Percentiles rank a stretch among this genome's conserved stretches.
phyloP scores from a whole-genome alignment of 1,284 basidiomycete species.

The Bondarzewia mesenterica region DNA sequence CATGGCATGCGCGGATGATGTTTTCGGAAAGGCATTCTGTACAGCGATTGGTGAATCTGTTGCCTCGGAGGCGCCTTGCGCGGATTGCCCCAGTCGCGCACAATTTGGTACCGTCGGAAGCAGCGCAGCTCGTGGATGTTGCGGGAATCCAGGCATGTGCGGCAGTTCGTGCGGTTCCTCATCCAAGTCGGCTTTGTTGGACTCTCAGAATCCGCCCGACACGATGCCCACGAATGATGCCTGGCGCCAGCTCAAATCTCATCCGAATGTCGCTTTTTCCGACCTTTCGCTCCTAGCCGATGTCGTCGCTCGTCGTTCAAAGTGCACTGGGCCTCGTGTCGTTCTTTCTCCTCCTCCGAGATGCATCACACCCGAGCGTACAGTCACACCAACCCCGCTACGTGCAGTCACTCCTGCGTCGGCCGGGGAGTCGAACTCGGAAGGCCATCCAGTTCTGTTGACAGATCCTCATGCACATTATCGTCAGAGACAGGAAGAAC shows the following conservation, averaged over 20 bases:
- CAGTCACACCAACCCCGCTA: constrained; percentile 22
- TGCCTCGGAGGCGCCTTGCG: constrained; percentile 39
- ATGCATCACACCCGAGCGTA: constrained; percentile 36
- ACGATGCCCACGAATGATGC: constrained; percentile 78
- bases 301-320: constrained; percentile 77
- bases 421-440: constrained; percentile 1
- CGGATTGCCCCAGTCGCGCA: constrained; percentile 38
- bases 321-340: constrained; percentile 67
- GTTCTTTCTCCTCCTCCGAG: constrained; percentile 54
- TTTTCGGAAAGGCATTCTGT: constrained; percentile 84
- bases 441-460: constrained; percentile 27
- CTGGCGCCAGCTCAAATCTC: constrained; percentile 81
- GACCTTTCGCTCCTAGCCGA: constrained; percentile 79
- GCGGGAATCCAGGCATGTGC: constrained; percentile 21
- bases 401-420: constrained; percentile 11
- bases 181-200: constrained; percentile 10
- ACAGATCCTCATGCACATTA: constrained; percentile 49
- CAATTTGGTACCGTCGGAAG: neutral
- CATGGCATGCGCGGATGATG: constrained; percentile 70
- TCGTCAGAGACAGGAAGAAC: constrained; percentile 34
- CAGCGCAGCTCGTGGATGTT: constrained; percentile 15
- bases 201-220: constrained; percentile 22
- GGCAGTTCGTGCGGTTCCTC: constrained; percentile 7
- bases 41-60: constrained; percentile 61
- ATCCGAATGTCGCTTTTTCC: constrained; percentile 80